Percentiles rank a stretch among this genome's conserved stretches.
Conservation (phyloP, 2,329 filamentous ascomycete genomes). For the Colletotrichum agaves region DNA sequence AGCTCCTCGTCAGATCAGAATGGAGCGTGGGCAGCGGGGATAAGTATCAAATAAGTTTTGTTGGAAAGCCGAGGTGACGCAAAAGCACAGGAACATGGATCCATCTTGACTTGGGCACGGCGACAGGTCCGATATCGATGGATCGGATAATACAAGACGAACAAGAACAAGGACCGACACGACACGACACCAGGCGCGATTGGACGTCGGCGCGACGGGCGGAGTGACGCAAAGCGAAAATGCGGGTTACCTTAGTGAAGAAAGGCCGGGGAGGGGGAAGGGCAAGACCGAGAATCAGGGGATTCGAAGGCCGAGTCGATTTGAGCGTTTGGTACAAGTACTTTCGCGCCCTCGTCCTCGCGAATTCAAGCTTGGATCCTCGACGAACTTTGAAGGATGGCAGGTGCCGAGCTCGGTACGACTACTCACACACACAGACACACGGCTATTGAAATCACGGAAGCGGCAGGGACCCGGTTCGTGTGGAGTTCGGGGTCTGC, state of each 20-base stretch:
- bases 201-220: constrained; percentile 13
- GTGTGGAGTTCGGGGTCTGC: neutral
- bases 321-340: constrained; percentile 1
- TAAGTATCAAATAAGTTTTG: constrained; percentile 10
- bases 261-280: constrained; percentile 12
- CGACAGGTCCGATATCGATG: constrained; percentile 24
- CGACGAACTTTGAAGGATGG: neutral
- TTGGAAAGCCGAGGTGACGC: constrained; percentile 23
- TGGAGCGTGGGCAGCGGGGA: constrained; percentile 6
- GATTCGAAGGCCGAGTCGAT: constrained; percentile 9
- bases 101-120: neutral
- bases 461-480: neutral
- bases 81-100: neutral
- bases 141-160: constrained; percentile 15
- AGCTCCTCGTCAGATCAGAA: neutral
- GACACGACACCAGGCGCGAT: constrained; percentile 2
- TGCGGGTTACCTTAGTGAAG: constrained; percentile 28
- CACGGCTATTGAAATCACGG: neutral
- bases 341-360: neutral
- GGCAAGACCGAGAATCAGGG: neutral
- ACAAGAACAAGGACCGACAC: constrained; percentile 3
- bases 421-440: neutral
- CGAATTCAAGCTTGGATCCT: neutral
- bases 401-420: constrained; percentile 6
- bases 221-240: constrained; percentile 23